Conservation (phyloP, 2,329 filamentous ascomycete species). For the Fusarium multiceps region DNA sequence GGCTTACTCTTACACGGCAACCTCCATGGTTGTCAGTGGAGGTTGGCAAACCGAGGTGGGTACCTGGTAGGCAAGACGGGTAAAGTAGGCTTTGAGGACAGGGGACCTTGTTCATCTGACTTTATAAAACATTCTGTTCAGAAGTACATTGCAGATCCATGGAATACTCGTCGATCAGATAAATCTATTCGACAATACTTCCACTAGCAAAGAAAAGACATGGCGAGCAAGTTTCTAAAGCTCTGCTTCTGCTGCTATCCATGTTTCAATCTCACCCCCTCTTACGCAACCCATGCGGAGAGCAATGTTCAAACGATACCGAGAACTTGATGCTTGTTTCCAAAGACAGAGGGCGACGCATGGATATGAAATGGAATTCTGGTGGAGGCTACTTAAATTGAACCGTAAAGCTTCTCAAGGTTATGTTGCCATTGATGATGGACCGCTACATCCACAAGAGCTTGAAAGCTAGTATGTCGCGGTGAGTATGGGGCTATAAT, state of each 20-base stretch:
- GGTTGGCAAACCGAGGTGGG: neutral
- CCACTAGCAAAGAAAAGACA: neutral
- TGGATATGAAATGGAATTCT: neutral
- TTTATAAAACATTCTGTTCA: neutral
- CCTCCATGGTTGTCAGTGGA: neutral
- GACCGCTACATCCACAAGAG: constrained; percentile 73
- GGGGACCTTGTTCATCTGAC: neutral
- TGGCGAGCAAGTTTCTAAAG: neutral
- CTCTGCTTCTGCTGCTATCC: neutral
- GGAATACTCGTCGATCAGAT: neutral
- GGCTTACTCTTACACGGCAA: neutral
- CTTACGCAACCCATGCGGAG: neutral
- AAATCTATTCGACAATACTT: neutral
- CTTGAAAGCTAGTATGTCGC: constrained; percentile 62
- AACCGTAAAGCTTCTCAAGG: neutral
- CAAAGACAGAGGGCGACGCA: neutral
- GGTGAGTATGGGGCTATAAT: constrained; percentile 74
- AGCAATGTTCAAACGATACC: neutral
- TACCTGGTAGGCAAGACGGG: neutral
- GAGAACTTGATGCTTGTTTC: neutral
- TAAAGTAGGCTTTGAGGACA: neutral
- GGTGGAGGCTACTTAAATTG: neutral
- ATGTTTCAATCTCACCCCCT: neutral
- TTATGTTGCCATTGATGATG: constrained; percentile 72
- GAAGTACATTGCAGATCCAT: neutral